These are phyloP conservation scores for Epipyxis sp. DNA, from an alignment of 108 stramenopile genomes.

Conservation along the genomic window DNA sequence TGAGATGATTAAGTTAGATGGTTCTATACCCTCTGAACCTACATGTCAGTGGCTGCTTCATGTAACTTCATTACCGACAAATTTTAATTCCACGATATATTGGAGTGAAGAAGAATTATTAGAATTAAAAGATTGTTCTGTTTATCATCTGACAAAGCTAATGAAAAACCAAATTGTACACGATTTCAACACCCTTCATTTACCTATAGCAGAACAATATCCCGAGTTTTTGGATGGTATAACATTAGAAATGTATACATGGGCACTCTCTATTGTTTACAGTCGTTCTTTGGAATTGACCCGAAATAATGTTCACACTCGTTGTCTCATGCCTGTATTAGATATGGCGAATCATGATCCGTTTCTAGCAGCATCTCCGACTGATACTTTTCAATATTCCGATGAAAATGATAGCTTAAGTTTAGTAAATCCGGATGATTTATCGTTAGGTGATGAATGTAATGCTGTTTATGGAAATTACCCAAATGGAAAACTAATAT, in stretches of 20 bases:
- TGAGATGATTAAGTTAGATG: background rate
- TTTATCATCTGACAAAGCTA: background rate
- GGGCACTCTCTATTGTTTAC: constrained; percentile 26
- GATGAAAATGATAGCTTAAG: background rate
- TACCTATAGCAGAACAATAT: background rate
- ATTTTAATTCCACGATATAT: constrained; percentile 7
- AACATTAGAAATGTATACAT: background rate
- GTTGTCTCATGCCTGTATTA: constrained; percentile 19
- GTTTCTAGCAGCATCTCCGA: background rate
- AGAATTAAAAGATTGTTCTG: background rate
- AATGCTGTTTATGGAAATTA: constrained; percentile 18
- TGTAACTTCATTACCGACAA: background rate
- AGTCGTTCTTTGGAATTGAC: background rate
- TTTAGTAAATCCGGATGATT: background rate
- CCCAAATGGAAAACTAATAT: constrained; percentile 14
- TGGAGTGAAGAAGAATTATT: constrained; percentile 8
- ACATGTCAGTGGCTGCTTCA: constrained; percentile 14
- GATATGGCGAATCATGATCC: constrained; percentile 26
- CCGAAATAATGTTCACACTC: background rate
- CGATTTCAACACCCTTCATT: background rate
- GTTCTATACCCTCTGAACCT: background rate
- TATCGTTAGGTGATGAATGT: background rate
- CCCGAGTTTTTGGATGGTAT: constrained; percentile 3
- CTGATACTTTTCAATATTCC: constrained; percentile 9
- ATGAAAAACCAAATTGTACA: constrained; percentile 14